Evolutionary conservation across 148 eudicot species (phyloP).

Genomic region (Polygonum maritimum): DNA sequence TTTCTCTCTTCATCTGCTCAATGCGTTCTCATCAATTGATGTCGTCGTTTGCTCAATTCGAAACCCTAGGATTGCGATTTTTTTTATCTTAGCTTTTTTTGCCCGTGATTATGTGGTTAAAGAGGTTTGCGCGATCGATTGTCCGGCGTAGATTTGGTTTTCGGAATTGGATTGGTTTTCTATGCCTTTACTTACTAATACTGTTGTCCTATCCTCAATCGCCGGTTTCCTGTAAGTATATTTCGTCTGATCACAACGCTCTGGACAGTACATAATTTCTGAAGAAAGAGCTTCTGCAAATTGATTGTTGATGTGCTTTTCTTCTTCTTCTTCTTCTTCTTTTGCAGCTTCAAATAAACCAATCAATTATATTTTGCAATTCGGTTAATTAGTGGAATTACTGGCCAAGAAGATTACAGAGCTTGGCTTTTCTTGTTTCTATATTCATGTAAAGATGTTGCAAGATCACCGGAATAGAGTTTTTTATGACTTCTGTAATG

Average conservation of each 20-base stretch:
- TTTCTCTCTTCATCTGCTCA: not conserved
- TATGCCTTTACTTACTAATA: no score
- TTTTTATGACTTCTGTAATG: conserved; percentile 86
- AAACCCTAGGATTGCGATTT: not conserved
- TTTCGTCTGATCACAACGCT: not conserved
- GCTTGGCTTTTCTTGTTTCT: conserved; percentile 90
- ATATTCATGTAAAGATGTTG: conserved; percentile 93
- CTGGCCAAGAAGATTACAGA: conserved; percentile 89
- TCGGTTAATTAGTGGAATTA: conserved; percentile 84
- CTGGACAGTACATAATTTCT: not conserved
- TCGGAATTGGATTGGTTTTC: no score
- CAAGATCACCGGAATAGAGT: conserved; percentile 94
- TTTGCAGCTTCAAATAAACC: conserved; percentile 98
- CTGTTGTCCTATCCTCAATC: not conserved
- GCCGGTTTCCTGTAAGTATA: no score
- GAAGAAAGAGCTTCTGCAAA: not conserved
- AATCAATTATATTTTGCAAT: conserved; percentile 88
- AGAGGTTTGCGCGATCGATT: no score
- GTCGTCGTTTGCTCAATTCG: not conserved
- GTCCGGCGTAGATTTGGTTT: no score
- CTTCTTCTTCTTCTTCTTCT: conserved; percentile 16
- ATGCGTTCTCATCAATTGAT: not conserved
- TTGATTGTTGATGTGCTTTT: not conserved
- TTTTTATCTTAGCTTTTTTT: not conserved
- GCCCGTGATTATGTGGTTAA: not conserved